Conservation (phyloP, 1,284 basidiomycete genomes). For the Ustilago curta region DNA sequence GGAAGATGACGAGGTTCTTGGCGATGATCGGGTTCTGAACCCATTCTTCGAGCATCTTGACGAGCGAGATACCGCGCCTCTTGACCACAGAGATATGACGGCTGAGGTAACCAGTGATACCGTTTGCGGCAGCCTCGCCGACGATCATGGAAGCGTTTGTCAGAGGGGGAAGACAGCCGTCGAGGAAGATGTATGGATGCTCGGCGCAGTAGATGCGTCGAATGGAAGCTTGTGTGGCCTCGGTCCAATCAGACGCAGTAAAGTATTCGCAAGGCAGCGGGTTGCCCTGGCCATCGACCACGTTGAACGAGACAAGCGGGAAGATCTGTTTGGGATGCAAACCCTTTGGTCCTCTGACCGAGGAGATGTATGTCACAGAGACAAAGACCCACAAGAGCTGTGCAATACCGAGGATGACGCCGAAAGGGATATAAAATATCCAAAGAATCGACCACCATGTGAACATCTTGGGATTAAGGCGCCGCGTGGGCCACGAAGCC, state of each 20-base stretch:
- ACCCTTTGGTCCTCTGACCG: conserved; percentile 20
- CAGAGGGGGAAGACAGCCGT: conserved; percentile 20
- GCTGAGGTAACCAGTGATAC: conserved; percentile 22
- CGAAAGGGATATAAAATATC: conserved; percentile 26
- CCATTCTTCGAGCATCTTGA: conserved; percentile 27
- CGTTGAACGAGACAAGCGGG: conserved; percentile 25
- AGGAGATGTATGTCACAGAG: conserved; percentile 6
- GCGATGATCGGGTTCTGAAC: conserved; percentile 14
- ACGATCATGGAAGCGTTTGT: conserved; percentile 30
- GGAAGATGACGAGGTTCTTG: conserved; percentile 34
- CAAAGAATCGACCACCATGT: conserved; percentile 32
- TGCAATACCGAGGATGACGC: conserved; percentile 14
- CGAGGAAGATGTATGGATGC: conserved; percentile 35
- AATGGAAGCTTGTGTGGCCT: conserved; percentile 8
- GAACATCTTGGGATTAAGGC: conserved; percentile 32
- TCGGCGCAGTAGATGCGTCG: conserved; percentile 34
- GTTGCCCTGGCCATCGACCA: conserved; percentile 20
- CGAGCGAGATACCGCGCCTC: conserved; percentile 13
- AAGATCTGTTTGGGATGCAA: conserved; percentile 20
- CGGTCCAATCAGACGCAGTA: conserved; percentile 8
- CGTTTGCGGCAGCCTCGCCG: conserved; percentile 13
- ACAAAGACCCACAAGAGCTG: conserved; percentile 22
- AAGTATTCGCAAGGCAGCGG: conserved; percentile 21
- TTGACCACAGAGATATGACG: conserved; percentile 24
- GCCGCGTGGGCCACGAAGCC: conserved; percentile 34